Evolutionary conservation across 1,139 yeast genomes (phyloP), one percentile per base, ranked within the genome.

Genomic region (Blastobotrys serpentis): DNA sequence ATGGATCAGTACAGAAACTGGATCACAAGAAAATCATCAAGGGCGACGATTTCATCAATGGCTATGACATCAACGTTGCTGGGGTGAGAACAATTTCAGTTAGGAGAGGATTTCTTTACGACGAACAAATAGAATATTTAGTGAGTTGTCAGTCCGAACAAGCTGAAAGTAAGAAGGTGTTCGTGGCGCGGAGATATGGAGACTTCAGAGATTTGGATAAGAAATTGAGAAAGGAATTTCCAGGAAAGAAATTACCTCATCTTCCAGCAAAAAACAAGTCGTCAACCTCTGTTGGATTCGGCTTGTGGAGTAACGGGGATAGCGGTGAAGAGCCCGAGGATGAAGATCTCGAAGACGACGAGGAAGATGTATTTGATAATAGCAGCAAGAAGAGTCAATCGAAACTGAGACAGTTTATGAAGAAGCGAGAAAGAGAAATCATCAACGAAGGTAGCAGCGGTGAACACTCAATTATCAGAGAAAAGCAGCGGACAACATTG

Each of bases 401-500:
- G 26, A 23, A 23, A 21, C 30, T 25, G 43, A 11, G 30, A 11
- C 18, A 13, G 37, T 16, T 29, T 37, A 44, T 11, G 36, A 41
- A 36, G 23, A 30, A 29, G 16, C 38, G 33, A 22, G 13, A 25
- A 19, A 23, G 19, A 36, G 39, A 13, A 18, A 23, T 30, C 38
- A 39, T 30, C 16, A 11, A 22, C 38, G 48, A 43, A n/a, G 42
- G 44, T 44, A 33, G 18, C 43, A 7, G 52, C 49, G 25, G 32
- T 11, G 32, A 29, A 14, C 32, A 29, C 13, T 29, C 32, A 4
- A 63, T 79, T 4, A 75, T 77, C 1, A 71, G 84, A 18, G 98
- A 90, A 63, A 82, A 81, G 56, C 76, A 87, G 55, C 71, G 98
- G 41, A 74, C 88, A 16, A 78, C 94, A 0, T 68, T 90, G 37